phyloP scores from a whole-genome alignment of 2,329 filamentous ascomycete species.

The Botrytis tulipae region DNA sequence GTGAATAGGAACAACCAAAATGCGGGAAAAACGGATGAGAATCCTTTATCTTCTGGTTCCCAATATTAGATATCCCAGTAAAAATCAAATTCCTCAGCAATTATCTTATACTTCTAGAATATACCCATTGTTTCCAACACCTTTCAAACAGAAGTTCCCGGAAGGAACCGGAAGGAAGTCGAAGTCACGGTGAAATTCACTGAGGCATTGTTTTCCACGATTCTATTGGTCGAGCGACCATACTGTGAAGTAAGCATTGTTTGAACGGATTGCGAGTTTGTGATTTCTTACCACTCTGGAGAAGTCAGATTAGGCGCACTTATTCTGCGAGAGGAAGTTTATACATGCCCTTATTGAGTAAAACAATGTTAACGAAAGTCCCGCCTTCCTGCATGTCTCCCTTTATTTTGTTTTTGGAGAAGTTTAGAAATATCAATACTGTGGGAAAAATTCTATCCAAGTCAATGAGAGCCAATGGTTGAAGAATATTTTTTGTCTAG shows the following conservation, averaged over 20 bases:
- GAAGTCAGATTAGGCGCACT: background rate
- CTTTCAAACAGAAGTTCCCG: background rate
- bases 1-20: background rate
- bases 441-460: background rate
- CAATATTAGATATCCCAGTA: background rate
- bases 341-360: background rate
- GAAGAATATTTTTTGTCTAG: background rate
- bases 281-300: background rate
- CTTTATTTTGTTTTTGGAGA: background rate
- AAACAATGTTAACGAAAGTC: background rate
- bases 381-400: background rate
- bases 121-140: background rate
- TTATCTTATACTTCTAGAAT: background rate
- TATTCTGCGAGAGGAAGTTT: background rate
- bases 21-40: background rate
- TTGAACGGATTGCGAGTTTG: background rate
- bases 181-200: background rate
- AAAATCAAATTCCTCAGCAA: background rate
- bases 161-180: background rate
- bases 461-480: background rate
- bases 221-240: background rate
- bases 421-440: background rate
- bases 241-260: background rate
- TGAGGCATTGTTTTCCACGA: background rate
- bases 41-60: background rate